Evolutionary conservation across 768 basidiomycete genomes (phyloP), one percentile per base, ranked within the genome.

Genomic region (Podaxis carcinomalis): DNA sequence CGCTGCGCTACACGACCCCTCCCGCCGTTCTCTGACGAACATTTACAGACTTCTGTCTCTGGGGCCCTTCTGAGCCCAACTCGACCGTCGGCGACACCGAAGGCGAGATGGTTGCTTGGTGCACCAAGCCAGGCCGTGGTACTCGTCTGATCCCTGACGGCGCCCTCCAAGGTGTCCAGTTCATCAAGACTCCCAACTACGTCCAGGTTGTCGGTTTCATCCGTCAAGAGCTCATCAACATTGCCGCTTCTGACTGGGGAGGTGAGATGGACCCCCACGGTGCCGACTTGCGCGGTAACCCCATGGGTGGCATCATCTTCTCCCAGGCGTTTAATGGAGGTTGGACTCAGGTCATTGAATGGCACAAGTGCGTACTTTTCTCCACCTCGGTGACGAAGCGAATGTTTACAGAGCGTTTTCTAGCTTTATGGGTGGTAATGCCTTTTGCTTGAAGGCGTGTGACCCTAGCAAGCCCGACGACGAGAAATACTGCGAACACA

Each of bases 91-190:
- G 81, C 25, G 80, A 89, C 63, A 84, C 83, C 2, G 92, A 94
- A 69, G 86, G 82, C 52, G 77, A 85, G 69, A 87, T 85, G 71
- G 86, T 93, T 7, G 84, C 90, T 0, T 94, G 85, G 83, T 95
- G 91, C 73, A 85, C 84, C 13, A 85, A 87, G 69, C 79, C 80
- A 2, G 85, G 84, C 2, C 83, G 81, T 54, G 92, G 92, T 2
- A 83, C 88, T 2, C 87, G 92, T 59, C 68, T 87, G 63, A 90
- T 93, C 40, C 89, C 89, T 16, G 73, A 69, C 0, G 87, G 87
- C 23, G 79, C 89, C 23, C 74, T 93, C 27, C 72, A 73, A 2
- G 90, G 88, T 27, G 79, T 90, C 0, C 90, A 93, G 71, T 78
- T 83, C 72, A 82, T 88, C 65, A 77, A 75, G 62, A 86, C 88